Base-by-base conservation (phyloP, 2,329 filamentous ascomycete genomes). In the Phoma sp. region DNA sequence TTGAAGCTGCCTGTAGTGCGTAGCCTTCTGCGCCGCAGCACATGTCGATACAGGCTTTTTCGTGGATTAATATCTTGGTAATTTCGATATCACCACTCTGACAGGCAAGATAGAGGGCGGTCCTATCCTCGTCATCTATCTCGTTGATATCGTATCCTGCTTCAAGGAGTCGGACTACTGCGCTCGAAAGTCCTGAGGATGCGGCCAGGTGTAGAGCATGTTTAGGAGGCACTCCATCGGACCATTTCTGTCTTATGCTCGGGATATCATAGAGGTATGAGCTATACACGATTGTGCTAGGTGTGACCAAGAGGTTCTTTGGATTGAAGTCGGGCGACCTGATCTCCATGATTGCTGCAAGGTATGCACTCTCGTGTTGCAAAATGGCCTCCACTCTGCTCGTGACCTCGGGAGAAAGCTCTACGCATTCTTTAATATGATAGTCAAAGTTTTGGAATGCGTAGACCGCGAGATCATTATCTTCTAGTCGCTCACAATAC, bases 331-430 rank as follows among this genome's bases (percentile, higher is more conserved):
- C 36, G 1, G 1, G 2, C 1, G n/a, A 50, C 29, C 23, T 59
- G 3, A 63, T 56, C 13, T 62, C 58, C 38, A 65, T n/a, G 4
- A 63, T 58, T 0, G 56, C 49, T 45, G 60, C 55, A 50, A 65
- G 58, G 52, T 14, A 23, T 14, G 4, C 0, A 45, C 42, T 49
- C 2, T 44, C 42, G 30, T 57, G 43, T 18, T 29, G 50, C 3
- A 64, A 47, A 5, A 64, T 45, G 11, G 1, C 41, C 29, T 57
- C 55, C 10, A 64, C 23, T 39, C 39, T 33, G 6, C 50, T 22
- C 4, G 46, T 43, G 7, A 51, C 33, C 40, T 54, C 42, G 4
- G 5, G 1, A 9, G 42, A 22, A 33, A 25, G 8, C 24, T 44
- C n/a, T 6, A 25, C 47, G 39, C 54, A 58, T 8, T 53, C 43